Evolutionary conservation across 75 land plant genomes (phyloP).

Genomic region (Pinus tabuliformis): DNA sequence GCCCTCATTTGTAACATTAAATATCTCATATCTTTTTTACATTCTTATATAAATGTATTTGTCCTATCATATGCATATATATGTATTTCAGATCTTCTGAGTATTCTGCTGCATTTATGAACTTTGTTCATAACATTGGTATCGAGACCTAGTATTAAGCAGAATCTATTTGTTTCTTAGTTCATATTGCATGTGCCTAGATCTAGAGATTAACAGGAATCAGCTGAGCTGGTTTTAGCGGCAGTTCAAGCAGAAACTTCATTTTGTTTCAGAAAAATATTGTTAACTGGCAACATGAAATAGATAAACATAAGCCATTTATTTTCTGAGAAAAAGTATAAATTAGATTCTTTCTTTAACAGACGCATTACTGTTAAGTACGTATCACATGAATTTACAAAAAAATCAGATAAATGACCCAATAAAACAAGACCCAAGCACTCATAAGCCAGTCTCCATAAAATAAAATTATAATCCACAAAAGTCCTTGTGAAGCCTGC

Average conservation of each 20-base stretch:
- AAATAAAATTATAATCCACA: not conserved
- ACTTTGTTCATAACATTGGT: no score
- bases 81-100: no score
- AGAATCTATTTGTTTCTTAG: no score
- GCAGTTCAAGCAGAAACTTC: not conserved
- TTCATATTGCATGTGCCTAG: not conserved
- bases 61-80: no score
- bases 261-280: not conserved
- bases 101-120: no score
- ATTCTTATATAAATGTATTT: no score
- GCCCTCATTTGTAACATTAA: no score
- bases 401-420: not conserved
- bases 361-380: not conserved
- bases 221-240: not conserved
- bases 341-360: not conserved
- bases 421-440: slow-evolving; percentile 1
- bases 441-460: not conserved
- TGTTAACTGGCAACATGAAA: not conserved
- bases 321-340: not conserved
- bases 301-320: not conserved
- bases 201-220: not conserved
- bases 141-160: no score
- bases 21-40: no score
- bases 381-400: not conserved
- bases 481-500: not conserved